A percentile compares a stretch with the other conserved stretches of the same genome.
phyloP scores from a whole-genome alignment of 2,329 filamentous ascomycete genomes.

The Colletotrichum shisoi region DNA sequence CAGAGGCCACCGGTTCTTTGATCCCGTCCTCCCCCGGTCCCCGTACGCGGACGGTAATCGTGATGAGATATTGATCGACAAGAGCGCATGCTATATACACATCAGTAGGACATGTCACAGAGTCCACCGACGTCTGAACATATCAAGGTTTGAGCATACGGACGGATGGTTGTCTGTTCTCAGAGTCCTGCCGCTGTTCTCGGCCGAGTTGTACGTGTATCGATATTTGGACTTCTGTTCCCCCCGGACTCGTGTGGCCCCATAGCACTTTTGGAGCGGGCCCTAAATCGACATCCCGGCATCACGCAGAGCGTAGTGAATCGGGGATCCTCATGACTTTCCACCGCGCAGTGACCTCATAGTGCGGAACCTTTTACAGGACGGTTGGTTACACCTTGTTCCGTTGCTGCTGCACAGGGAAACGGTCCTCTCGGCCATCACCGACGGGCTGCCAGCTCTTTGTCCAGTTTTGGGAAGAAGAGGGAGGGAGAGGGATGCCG shows the following conservation, averaged over 20 bases:
- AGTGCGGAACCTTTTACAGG: neutral
- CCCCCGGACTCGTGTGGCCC: neutral
- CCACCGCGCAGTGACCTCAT: neutral
- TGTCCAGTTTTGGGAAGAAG: neutral
- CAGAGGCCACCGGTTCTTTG: constrained; percentile 9
- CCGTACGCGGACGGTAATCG: neutral
- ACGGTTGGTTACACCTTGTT: neutral
- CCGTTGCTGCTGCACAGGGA: neutral
- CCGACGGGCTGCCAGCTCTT: neutral
- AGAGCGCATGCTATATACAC: neutral
- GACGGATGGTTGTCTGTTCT: neutral
- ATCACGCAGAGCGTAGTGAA: neutral
- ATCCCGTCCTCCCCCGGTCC: neutral
- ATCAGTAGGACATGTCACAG: neutral
- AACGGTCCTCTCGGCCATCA: neutral
- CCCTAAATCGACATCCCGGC: constrained; percentile 13
- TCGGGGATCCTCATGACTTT: neutral
- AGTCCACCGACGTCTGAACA: neutral
- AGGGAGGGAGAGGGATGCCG: neutral
- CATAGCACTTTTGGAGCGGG: constrained; percentile 16
- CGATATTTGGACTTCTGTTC: neutral
- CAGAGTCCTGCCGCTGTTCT: neutral
- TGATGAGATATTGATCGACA: neutral
- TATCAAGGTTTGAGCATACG: neutral
- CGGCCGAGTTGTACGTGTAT: neutral